phyloP scores from a whole-genome alignment of 768 basidiomycete genomes.

The Psilocybe subaeruginosa region DNA sequence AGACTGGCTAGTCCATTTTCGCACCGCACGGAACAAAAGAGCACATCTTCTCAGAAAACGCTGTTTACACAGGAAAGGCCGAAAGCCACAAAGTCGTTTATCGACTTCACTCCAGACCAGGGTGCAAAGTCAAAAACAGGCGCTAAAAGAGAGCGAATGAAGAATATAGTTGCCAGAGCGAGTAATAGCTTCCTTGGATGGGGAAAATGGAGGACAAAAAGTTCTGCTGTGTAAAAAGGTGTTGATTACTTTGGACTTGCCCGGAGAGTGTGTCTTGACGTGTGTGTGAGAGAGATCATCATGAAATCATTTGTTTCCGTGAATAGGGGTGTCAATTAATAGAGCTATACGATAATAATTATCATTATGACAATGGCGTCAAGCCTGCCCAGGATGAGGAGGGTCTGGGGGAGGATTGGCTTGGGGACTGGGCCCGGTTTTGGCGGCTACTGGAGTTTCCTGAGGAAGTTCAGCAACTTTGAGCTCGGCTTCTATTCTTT shows the following conservation, averaged over 20 bases:
- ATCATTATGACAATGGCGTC: constrained; percentile 7
- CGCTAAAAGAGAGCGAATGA: constrained; percentile 23
- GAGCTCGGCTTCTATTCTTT: constrained; percentile 91
- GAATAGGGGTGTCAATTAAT: constrained; percentile 22
- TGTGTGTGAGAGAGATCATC: not conserved
- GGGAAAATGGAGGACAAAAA: constrained; percentile 22
- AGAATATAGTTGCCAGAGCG: constrained; percentile 25
- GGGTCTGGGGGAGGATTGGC: constrained; percentile 21
- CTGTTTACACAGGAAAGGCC: constrained; percentile 6
- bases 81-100: constrained; percentile 35
- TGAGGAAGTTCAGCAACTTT: constrained; percentile 31
- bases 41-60: constrained; percentile 1
- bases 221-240: not conserved
- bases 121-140: constrained; percentile 11
- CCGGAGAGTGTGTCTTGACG: not conserved
- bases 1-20: not conserved
- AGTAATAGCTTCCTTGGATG: constrained; percentile 27
- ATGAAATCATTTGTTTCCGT: not conserved
- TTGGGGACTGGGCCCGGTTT: constrained; percentile 16
- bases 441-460: constrained; percentile 8
- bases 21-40: not conserved
- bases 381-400: not conserved
- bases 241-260: not conserved
- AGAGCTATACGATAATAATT: constrained; percentile 15
- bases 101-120: constrained; percentile 38